phyloP scores from a whole-genome alignment of 208 protist genomes.

The Leishmania tarentolae region DNA sequence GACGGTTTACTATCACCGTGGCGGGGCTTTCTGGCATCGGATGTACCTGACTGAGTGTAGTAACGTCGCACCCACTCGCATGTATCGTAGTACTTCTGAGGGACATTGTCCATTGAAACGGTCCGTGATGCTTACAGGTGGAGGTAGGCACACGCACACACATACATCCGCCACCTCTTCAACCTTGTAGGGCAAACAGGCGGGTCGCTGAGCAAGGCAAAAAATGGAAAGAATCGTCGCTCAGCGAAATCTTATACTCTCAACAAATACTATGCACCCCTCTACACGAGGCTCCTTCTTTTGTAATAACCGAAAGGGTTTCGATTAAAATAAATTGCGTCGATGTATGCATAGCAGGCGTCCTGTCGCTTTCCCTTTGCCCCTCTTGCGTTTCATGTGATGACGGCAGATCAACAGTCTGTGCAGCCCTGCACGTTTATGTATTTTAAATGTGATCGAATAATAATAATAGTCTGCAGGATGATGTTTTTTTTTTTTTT shows the following conservation, averaged over 20 bases:
- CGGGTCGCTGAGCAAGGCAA: background rate
- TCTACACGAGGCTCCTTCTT: background rate
- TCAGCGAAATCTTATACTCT: no score
- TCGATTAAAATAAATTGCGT: background rate
- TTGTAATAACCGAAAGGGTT: background rate
- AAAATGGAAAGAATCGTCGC: no score
- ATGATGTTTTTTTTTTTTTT: no score
- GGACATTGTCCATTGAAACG: constrained; percentile 19
- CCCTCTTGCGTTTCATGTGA: background rate
- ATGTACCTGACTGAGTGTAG: constrained; percentile 1
- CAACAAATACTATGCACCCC: no score
- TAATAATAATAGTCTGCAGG: background rate
- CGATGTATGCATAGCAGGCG: background rate
- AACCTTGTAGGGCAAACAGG: background rate
- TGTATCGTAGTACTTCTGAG: constrained; percentile 51
- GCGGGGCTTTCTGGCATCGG: background rate
- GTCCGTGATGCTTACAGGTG: background rate
- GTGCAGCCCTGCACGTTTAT: background rate
- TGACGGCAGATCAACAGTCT: background rate
- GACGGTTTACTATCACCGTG: background rate
- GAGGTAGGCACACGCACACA: background rate
- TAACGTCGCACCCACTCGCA: constrained; percentile 35
- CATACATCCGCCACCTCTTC: background rate
- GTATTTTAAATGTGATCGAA: background rate
- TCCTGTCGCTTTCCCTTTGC: background rate